phyloP scores from a whole-genome alignment of 306 rosid species.

The Rosa chinensis region DNA sequence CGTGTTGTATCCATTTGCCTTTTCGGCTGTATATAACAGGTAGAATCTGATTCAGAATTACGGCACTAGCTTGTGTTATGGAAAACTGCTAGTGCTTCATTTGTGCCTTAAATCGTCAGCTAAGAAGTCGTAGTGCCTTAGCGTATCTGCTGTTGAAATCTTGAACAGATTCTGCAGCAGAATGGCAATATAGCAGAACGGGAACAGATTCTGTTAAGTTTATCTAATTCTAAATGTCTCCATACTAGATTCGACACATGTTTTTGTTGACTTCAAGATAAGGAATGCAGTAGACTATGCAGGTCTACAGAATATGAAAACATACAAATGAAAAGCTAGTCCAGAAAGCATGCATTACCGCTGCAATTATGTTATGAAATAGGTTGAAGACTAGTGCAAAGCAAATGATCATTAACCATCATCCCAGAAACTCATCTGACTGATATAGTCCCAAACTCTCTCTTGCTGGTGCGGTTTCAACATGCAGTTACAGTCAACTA shows the following conservation, averaged over 20 bases:
- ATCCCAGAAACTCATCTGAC: constrained; percentile 2
- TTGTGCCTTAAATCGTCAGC: neutral
- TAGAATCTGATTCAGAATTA: neutral
- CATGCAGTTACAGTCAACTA: too few relatives aligned
- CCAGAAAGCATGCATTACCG: neutral
- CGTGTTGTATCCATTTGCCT: neutral
- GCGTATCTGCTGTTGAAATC: neutral
- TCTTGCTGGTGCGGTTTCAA: constrained; percentile 10
- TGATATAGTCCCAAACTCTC: constrained; percentile 5
- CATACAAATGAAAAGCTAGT: neutral
- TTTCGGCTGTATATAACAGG: neutral
- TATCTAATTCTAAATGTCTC: neutral
- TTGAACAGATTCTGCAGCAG: too few relatives aligned
- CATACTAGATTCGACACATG: neutral
- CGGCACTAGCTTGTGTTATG: neutral
- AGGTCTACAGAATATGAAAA: neutral
- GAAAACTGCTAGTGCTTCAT: neutral
- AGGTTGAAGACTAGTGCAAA: constrained; percentile 11
- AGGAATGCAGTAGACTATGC: neutral
- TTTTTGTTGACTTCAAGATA: neutral
- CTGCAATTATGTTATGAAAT: neutral
- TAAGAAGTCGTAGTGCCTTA: neutral
- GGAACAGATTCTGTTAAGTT: neutral
- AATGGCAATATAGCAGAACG: neutral
- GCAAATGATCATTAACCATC: constrained; percentile 3